Evolutionary conservation across 352 stramenopile genomes (phyloP), one percentile per base, ranked within the genome.

Genomic region (Phytophthora tubulina): DNA sequence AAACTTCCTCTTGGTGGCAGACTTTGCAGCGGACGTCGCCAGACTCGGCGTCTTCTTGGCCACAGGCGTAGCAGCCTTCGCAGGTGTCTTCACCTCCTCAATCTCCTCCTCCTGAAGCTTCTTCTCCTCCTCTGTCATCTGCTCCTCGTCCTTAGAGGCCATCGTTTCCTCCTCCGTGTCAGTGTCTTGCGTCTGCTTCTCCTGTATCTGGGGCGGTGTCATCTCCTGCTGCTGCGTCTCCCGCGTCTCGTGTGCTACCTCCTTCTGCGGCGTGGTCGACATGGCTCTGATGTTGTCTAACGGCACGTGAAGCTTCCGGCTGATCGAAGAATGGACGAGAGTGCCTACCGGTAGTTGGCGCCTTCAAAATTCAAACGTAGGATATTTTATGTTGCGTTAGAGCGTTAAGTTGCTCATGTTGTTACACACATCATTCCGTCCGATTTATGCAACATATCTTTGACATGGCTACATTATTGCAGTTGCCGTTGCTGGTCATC

Each of bases 1-100:
- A 14, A 79, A 58, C 49, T 79, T 80, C 38, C 59, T 68, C 49
- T 79, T 76, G 6, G 46, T 75, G 31, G 41, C 46, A 30, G 72
- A 69, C 27, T 63, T 66, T 13, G 44, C 39, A n/a, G 39, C 45
- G 31, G 41, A 39, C 15, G 15, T 42, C 39, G 27, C 14, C 14
- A 60, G 52, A 21, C 8, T 73, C 15, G 42, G 17, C 42, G 31
- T 59, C n/a, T 59, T 70, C 21, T 54, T 55, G 6, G 46, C 6
- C 2, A 11, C 11, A 10, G 65, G 10, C 10, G 65, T 63, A 1
- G 1, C 45, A 15, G 63, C 10, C 31, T 70, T 77, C 13, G 4
- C 38, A 1, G 50, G 59, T 1, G 49, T 69, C 32, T 58, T 63
- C 21, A 11, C 15, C 14, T 56, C 17, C 14, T 62, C 8, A n/a